phyloP scores from a whole-genome alignment of 345 rosid species.

The Salix arbutifolia region DNA sequence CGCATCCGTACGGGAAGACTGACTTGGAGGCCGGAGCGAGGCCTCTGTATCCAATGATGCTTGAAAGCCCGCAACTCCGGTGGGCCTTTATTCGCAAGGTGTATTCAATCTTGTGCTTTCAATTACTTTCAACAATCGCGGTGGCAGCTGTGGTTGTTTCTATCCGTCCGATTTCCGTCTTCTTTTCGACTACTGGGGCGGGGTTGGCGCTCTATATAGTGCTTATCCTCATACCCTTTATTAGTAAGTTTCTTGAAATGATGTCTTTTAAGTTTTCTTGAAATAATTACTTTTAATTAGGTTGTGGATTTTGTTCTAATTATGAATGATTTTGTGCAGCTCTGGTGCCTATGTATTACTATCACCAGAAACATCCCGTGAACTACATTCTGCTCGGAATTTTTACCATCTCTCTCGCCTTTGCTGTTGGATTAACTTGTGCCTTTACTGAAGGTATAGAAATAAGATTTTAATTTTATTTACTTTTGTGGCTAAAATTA shows the following conservation, averaged over 20 bases:
- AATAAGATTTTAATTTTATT: no score
- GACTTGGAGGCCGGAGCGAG: constrained; percentile 67
- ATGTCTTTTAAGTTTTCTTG: background rate
- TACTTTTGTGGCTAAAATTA: no score
- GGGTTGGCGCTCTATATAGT: constrained; percentile 80
- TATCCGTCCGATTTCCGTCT: constrained; percentile 55
- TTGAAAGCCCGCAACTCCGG: constrained; percentile 78
- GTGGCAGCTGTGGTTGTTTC: constrained; percentile 71
- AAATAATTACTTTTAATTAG: background rate
- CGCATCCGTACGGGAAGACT: constrained; percentile 37
- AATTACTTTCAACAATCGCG: constrained; percentile 65
- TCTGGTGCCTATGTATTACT: constrained; percentile 72
- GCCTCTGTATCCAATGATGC: constrained; percentile 84
- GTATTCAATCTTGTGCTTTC: constrained; percentile 65
- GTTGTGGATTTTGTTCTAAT: background rate
- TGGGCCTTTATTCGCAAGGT: constrained; percentile 91
- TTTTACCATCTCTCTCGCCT: constrained; percentile 68
- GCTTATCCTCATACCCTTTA: constrained; percentile 63
- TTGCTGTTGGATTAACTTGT: constrained; percentile 80
- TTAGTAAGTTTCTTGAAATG: constrained; percentile 33
- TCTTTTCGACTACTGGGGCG: constrained; percentile 56
- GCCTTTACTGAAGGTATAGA: constrained; percentile 69
- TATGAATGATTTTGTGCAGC: constrained; percentile 38
- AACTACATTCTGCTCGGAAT: constrained; percentile 74
- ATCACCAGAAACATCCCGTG: constrained; percentile 83